Base-by-base conservation (phyloP, 2,329 filamentous ascomycete species). In the Fusarium foetens region DNA sequence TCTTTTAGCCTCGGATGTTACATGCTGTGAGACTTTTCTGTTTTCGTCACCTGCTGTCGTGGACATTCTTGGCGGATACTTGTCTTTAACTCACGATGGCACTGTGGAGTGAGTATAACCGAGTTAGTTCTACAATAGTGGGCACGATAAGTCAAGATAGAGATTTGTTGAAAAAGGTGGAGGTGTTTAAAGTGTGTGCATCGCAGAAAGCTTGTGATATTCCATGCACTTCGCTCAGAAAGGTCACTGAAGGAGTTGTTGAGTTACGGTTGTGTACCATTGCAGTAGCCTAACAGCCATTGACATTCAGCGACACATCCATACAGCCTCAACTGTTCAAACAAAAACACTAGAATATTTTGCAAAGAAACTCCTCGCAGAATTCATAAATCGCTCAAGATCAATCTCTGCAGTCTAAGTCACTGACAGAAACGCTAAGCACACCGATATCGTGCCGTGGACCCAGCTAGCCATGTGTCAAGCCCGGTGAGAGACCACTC, bases 161-260 rank as follows among this genome's bases (percentile, higher is more conserved):
- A 70, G 17, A 19, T 38, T 58, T 51, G 35, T 29, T 33, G 41
- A 48, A 39, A 46, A 25, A 45, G 39, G 70, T 63, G 65, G 70
- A 67, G 36, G 53, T 9, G 11, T 6, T 49, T 62, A 53, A 59
- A 73, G 70, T 72, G 70, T 73, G 38, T 73, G 70, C 70, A 73
- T 66, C 41, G 23, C 38, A 31, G 2, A 39, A 58, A 29, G 58
- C 27, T 52, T 54, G 42, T 59, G 35, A 33, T 21, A 16, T 38
- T 39, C 8, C 16, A 23, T 25, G 10, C 19, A 12, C 4, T 12
- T 13, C 36, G 6, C 17, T 36, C 5, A 21, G 29, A 31, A 43
- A 10, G 10, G 8, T 35, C n/a, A 33, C 13, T 14, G 12, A 23
- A n/a, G 31, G 29, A 19, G 29, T 35, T 42, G 55, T 46, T 64